Conservation (phyloP, 305 asterid species). For the Solanum hybrid region DNA sequence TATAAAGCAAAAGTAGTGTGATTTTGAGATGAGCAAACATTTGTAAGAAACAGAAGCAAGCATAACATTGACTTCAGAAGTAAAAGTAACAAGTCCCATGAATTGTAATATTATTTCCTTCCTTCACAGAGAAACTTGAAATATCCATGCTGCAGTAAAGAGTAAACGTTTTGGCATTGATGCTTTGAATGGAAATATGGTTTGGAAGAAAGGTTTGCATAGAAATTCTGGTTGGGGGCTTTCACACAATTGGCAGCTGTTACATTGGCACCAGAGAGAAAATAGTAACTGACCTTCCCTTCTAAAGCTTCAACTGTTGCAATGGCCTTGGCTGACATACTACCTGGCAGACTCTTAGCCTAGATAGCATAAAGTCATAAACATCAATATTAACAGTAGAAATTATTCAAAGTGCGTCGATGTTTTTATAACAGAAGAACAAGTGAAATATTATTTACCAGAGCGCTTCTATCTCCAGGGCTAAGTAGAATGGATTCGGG, state of each 20-base stretch:
- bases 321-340: slow-evolving; percentile 56
- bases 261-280: slow-evolving; percentile 1
- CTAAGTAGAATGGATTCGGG: slow-evolving; percentile 40
- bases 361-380: slow-evolving; percentile 18
- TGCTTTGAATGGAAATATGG: neutral
- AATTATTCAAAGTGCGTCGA: neutral
- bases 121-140: neutral
- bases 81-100: neutral
- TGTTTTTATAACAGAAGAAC: neutral
- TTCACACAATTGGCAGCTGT: neutral
- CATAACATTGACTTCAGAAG: neutral
- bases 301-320: slow-evolving; percentile 68
- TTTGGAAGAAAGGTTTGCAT: neutral
- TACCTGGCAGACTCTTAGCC: slow-evolving; percentile 69
- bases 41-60: neutral
- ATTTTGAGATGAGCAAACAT: neutral
- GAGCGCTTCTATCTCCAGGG: slow-evolving; percentile 59
- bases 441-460: slow-evolving; percentile 31
- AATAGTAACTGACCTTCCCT: slow-evolving; percentile 63
- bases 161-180: neutral
- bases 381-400: neutral
- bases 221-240: neutral
- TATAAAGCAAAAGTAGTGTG: neutral
- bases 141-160: neutral
- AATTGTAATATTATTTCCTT: neutral